Conservation (phyloP, 1,284 basidiomycete species). For the Takashimella koratensis region DNA sequence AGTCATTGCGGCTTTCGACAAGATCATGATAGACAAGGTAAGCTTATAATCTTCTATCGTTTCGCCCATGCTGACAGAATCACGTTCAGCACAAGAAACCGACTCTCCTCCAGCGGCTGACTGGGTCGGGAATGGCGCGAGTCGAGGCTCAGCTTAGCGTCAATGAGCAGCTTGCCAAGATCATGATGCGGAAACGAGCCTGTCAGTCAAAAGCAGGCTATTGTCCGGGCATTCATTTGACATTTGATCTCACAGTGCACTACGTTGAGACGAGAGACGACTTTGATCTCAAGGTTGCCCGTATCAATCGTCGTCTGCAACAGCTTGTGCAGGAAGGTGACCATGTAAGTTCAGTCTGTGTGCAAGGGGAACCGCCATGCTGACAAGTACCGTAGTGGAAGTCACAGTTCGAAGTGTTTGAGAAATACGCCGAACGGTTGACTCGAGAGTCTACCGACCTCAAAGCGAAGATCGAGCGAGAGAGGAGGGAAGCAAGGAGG, state of each 20-base stretch:
- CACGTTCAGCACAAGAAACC: constrained; percentile 72
- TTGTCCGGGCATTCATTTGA: background rate
- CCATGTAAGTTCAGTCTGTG: constrained; percentile 40
- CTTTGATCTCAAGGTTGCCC: constrained; percentile 69
- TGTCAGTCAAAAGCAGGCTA: too few species aligned
- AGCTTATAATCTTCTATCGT: constrained; percentile 29
- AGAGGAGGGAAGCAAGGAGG: constrained; percentile 47
- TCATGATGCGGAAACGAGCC: constrained; percentile 63
- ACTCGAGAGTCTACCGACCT: constrained; percentile 50
- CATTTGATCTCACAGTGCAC: constrained; percentile 49
- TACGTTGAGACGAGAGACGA: constrained; percentile 91
- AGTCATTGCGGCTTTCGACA: constrained; percentile 84
- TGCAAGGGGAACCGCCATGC: constrained; percentile 4
- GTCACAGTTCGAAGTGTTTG: constrained; percentile 51
- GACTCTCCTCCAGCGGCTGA: constrained; percentile 78
- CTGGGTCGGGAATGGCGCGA: constrained; percentile 61
- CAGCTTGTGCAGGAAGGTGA: constrained; percentile 52
- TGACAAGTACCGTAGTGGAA: too few species aligned
- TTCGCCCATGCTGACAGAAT: constrained; percentile 22
- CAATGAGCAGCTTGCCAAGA: constrained; percentile 77
- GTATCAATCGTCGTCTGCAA: constrained; percentile 46
- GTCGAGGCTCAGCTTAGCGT: constrained; percentile 67
- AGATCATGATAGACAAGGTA: constrained; percentile 80
- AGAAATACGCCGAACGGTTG: constrained; percentile 50
- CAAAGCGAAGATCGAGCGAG: constrained; percentile 49